Base-by-base conservation (phyloP, 768 basidiomycete species). In the Lentinula raphanica region DNA sequence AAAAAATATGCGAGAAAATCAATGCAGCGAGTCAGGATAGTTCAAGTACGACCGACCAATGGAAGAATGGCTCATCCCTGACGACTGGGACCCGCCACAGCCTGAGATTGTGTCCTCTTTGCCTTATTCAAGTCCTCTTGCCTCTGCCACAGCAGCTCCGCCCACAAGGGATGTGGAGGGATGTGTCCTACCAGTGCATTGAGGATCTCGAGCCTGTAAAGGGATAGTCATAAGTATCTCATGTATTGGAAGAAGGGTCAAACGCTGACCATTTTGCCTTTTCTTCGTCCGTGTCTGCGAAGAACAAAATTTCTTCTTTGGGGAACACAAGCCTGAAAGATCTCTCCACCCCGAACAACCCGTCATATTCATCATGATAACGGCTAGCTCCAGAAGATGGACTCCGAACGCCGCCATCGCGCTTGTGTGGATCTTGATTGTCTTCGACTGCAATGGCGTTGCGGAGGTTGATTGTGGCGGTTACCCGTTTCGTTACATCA, bases 141-240 rank as follows among this genome's bases (percentile, higher is more conserved):
- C 48, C 86, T 81, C 68, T 93, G 88, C 90, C 91, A 92, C 39
- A 93, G 70, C 38, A 96, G 75, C 74, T 96, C 94, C 2, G 88
- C 94, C 94, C 94, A 97, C 12, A 97, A 74, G 2, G 92, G 92
- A 69, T 95, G 92, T 2, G 91, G 89, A 8, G 94, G 94, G 63
- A 97, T 94, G 58, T 85, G 87, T 7, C 93, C 93, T 59, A 96
- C 85, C 36, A 96, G 77, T 0, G 92, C 90, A 50, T 83, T 81
- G 11, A 97, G 77, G 6, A 95, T 87, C 63, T 91, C 85, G 61
- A 97, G 76, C 94, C 94, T 97, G 67, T 7, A 64, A 27, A 36
- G 21, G 49, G 17, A 31, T 28, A 8, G 36, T 29, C 27, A 38
- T 44, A 62, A 2, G 56, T 57, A 25, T 29, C 1, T 23, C 29